Conservation (phyloP, 1,284 basidiomycete genomes). For the Peniophora sp. region DNA sequence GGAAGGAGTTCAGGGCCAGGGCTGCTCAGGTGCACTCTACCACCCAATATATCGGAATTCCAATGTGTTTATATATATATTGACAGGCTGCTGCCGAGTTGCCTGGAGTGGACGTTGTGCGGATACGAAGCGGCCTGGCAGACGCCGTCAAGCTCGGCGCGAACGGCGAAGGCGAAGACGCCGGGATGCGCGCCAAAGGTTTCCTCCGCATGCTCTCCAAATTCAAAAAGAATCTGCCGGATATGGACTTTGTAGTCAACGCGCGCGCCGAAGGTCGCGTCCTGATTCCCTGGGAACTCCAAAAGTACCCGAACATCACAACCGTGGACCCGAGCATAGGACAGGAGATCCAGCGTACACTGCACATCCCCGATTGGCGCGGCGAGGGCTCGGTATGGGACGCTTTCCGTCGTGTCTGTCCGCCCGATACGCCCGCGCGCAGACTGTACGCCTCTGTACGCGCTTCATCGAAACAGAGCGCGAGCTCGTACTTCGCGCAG, state of each 20-base stretch:
- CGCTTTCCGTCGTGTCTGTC: conserved; percentile 82
- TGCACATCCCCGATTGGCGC: conserved; percentile 80
- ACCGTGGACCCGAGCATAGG: neutral
- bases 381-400: conserved; percentile 87
- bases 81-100: conserved; percentile 62
- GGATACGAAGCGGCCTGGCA: conserved; percentile 59
- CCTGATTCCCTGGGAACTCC: conserved; percentile 82
- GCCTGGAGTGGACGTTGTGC: conserved; percentile 80
- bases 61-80: neutral
- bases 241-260: conserved; percentile 91
- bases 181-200: conserved; percentile 70
- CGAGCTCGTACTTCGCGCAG: conserved; percentile 17
- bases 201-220: conserved; percentile 69
- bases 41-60: neutral
- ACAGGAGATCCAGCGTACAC: conserved; percentile 43
- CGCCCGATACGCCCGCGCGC: conserved; percentile 72
- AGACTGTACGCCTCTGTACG: conserved; percentile 73
- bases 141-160: conserved; percentile 57
- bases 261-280: conserved; percentile 88
- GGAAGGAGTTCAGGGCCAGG: conserved; percentile 65
- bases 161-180: conserved; percentile 56
- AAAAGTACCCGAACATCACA: conserved; percentile 62
- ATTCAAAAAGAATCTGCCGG: conserved; percentile 73
- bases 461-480: conserved; percentile 28
- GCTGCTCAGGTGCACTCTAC: conserved; percentile 48